Evolutionary conservation across 2,329 filamentous ascomycete species (phyloP).

Genomic region (Coniochaeta sp.): DNA sequence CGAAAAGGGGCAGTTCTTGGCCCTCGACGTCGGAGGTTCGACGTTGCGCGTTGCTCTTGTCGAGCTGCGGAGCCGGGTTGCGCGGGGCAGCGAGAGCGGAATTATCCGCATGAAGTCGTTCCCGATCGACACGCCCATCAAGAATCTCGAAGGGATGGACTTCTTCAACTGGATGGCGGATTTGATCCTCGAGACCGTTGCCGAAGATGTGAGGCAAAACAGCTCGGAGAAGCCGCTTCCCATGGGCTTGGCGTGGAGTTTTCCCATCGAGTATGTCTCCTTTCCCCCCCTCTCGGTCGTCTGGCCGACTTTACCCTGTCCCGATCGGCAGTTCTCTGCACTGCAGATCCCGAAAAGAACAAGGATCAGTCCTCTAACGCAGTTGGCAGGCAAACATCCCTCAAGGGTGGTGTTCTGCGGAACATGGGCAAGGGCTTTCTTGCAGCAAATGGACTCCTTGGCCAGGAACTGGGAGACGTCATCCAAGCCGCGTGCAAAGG

Average conservation of each 20-base stretch:
- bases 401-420: conserved; percentile 50
- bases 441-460: conserved; percentile 49
- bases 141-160: conserved; percentile 46
- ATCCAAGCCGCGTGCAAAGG: conserved; percentile 46
- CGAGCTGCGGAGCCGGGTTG: conserved; percentile 42
- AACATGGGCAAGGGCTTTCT: conserved; percentile 61
- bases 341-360: background rate
- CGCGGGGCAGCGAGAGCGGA: conserved; percentile 31
- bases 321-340: conserved; percentile 1
- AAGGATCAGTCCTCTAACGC: conserved; percentile 1
- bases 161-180: conserved; percentile 66
- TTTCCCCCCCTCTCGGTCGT: background rate
- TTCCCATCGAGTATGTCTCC: conserved; percentile 56
- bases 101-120: conserved; percentile 50
- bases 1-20: conserved; percentile 53
- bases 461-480: conserved; percentile 52
- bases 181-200: conserved; percentile 49
- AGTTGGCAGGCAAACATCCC: conserved; percentile 52
- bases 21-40: conserved; percentile 63
- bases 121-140: conserved; percentile 48
- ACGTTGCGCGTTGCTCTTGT: conserved; percentile 60
- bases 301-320: background rate
- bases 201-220: conserved; percentile 30
- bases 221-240: conserved; percentile 37
- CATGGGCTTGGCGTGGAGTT: conserved; percentile 61